Evolutionary conservation across 257 asterid genomes (phyloP), one percentile per base, ranked within the genome.

Genomic region (Hygrophila difformis): DNA sequence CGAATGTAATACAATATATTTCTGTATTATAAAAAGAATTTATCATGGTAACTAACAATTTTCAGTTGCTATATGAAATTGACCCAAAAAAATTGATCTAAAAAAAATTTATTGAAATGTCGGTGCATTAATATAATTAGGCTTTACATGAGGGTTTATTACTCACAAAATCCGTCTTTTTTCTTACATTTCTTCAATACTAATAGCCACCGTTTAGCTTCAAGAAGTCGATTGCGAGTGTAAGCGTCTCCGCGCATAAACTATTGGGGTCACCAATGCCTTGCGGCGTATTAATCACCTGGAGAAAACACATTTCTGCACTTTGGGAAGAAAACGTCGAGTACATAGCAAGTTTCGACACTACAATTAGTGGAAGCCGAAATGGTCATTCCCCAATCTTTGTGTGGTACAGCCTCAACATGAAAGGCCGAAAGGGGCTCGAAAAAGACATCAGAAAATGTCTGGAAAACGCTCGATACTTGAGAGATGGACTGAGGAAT

Each of bases 201-300:
- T 3, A 70, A 77, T 74, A 67, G 50, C 70, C 76, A 16, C 61
- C 51, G 31, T 74, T 67, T 47, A 41, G 49, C 6, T 75, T 75
- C 68, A 71, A 75, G 52, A 75, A 75, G 60, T 76, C 83, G 11
- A 75, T 75, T 18, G 79, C 79, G 29, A 75, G 83, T 31, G 71
- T 75, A 28, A 71, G 76, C 18, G 75, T 75, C 38, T 75, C 83
- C 42, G 78, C 76, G 23, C 83, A 75, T 56, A 75, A 75, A 51
- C n/a, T n/a, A n/a, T n/a, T n/a, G n/a, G 78, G 82, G 8, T 70
- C 73, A 43, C 82, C 79, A 21, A 75, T 71, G 82, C 78, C 82
- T 33, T 75, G 82, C 36, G 82, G 82, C 36, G 71, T 75, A 8
- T 73, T 63, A 45, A 18, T 75, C 28, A 75, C 82, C 7, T 70